These are phyloP conservation scores for Debaryomyces prosopidis DNA, from an alignment of 805 yeast species.

Conservation along the genomic window DNA sequence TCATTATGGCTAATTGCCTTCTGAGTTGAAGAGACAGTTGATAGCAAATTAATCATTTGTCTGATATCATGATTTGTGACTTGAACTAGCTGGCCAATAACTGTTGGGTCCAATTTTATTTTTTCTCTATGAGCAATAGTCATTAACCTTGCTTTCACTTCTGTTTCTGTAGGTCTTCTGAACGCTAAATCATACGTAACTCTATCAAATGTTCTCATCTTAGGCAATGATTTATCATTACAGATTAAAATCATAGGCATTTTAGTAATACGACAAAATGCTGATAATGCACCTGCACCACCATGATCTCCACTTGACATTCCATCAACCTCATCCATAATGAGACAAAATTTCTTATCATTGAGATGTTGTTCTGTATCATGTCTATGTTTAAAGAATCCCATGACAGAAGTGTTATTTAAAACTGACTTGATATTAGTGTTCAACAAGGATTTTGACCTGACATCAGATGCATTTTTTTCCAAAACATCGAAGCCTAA, in stretches of 20 bases:
- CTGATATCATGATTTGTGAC: conserved; percentile 90
- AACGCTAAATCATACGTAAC: conserved; percentile 78
- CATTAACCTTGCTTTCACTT: conserved; percentile 81
- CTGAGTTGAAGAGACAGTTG: conserved; percentile 79
- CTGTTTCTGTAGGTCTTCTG: conserved; percentile 83
- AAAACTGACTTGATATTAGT: conserved; percentile 68
- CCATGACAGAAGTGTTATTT: conserved; percentile 80
- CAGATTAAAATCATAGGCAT: conserved; percentile 93
- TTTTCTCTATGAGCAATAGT: conserved; percentile 87
- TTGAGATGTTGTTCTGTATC: conserved; percentile 30
- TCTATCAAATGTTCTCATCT: conserved; percentile 93
- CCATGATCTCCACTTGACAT: conserved; percentile 99
- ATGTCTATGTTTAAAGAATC: conserved; percentile 56
- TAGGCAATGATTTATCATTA: conserved; percentile 88
- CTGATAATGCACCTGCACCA: conserved; percentile 93
- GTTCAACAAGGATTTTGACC: conserved; percentile 79
- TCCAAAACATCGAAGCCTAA: conserved; percentile 75
- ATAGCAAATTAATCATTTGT: conserved; percentile 85
- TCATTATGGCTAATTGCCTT: conserved; percentile 62
- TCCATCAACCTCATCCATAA: conserved; percentile 99
- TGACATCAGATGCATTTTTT: conserved; percentile 84
- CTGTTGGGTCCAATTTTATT: conserved; percentile 73
- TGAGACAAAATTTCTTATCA: conserved; percentile 67
- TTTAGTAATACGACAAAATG: conserved; percentile 77
- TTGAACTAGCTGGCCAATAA: conserved; percentile 80